Percentiles rank a stretch among this genome's conserved stretches.
phyloP scores from a whole-genome alignment of 1,284 basidiomycete genomes.

The Baeospora myosura region DNA sequence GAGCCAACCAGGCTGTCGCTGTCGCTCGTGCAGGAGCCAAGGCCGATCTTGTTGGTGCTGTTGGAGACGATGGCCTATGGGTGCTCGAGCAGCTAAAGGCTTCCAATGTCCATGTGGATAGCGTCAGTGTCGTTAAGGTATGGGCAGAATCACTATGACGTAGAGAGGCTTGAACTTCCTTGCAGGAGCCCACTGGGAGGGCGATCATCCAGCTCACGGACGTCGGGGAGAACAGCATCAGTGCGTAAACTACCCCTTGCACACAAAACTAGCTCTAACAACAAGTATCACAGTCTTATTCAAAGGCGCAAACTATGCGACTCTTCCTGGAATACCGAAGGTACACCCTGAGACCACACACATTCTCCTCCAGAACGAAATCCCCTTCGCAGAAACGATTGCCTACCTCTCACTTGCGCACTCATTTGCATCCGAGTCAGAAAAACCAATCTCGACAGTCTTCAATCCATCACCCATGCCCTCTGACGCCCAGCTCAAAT shows the following conservation, averaged over 20 bases:
- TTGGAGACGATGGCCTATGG: constrained; percentile 44
- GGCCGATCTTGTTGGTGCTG: constrained; percentile 40
- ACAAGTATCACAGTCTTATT: constrained; percentile 37
- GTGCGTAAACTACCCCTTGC: constrained; percentile 24
- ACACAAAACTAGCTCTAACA: too few relatives aligned
- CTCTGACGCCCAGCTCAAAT: constrained; percentile 25
- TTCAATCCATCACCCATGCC: constrained; percentile 55
- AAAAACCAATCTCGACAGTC: constrained; percentile 24
- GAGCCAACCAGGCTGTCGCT: constrained; percentile 53
- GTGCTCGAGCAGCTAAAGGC: constrained; percentile 30
- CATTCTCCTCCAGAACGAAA: constrained; percentile 52
- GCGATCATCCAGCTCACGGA: constrained; percentile 51
- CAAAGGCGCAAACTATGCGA: constrained; percentile 46
- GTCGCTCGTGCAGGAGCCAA: constrained; percentile 39
- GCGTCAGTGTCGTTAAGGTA: constrained; percentile 33
- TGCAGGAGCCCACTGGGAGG: constrained; percentile 43
- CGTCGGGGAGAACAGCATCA: constrained; percentile 52
- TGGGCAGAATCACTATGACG: constrained; percentile 9
- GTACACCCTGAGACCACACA: constrained; percentile 32
- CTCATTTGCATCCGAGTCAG: constrained; percentile 11
- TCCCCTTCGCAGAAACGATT: constrained; percentile 36
- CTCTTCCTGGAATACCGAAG: constrained; percentile 22
- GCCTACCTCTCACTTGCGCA: constrained; percentile 21
- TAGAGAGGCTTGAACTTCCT: background rate
- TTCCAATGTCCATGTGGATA: constrained; percentile 32